Percentiles rank a stretch among this genome's conserved stretches.
Conservation (phyloP, 257 asterid genomes). For the Plantago elongata region DNA sequence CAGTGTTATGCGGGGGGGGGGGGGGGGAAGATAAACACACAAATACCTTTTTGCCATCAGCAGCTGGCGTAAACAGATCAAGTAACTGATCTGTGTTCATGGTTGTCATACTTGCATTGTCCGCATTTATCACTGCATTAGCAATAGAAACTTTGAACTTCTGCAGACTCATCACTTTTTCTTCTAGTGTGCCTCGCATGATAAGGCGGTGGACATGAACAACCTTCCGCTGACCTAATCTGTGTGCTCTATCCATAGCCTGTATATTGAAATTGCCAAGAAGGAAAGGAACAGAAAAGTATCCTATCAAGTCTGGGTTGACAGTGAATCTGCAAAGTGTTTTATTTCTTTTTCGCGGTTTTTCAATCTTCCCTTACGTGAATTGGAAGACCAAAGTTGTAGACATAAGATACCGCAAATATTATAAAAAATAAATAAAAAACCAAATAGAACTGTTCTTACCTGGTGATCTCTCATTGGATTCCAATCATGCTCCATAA, state of each 20-base stretch:
- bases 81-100: conserved; percentile 98
- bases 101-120: conserved; percentile 89
- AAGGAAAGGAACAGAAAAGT: neutral
- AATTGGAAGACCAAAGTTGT: neutral
- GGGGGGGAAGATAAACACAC: neutral
- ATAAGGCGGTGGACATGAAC: conserved; percentile 96
- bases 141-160: conserved; percentile 95
- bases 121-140: conserved; percentile 89
- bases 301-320: too few relatives aligned
- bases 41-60: conserved; percentile 74
- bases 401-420: too few relatives aligned
- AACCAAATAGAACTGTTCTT: conserved; percentile 13
- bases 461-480: conserved; percentile 99
- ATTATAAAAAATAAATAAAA: neutral
- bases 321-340: too few relatives aligned
- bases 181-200: conserved; percentile 99
- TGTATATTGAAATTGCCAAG: conserved; percentile 30
- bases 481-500: conserved; percentile 99
- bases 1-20: too few relatives aligned
- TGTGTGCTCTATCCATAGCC: conserved; percentile 99
- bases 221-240: conserved; percentile 92
- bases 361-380: too few relatives aligned
- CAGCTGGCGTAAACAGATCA: conserved; percentile 91
- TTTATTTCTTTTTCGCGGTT: too few relatives aligned
- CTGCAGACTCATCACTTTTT: conserved; percentile 99